Percentiles rank a stretch among this genome's conserved stretches.
These are phyloP conservation scores for Penicillium digitatum DNA, from an alignment of 2,329 filamentous ascomycete genomes.

Conservation along the genomic window DNA sequence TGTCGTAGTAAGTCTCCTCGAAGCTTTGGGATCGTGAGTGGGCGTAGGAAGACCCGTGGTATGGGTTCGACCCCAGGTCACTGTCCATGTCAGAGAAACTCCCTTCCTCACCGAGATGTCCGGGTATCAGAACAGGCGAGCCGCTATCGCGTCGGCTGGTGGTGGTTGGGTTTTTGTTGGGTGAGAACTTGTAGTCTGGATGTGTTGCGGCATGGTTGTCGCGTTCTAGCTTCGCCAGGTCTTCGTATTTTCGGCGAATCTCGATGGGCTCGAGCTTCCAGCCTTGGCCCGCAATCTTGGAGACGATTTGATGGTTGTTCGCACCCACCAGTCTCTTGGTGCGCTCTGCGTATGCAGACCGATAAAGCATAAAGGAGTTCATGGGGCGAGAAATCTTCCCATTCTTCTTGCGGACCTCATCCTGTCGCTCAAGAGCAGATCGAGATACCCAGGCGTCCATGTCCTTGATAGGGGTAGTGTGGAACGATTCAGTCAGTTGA, in stretches of 20 bases:
- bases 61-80: conserved; percentile 10
- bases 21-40: conserved; percentile 26
- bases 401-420: conserved; percentile 63
- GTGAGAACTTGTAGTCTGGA: conserved; percentile 90
- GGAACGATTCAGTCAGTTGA: conserved; percentile 33
- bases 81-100: conserved; percentile 38
- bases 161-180: conserved; percentile 62
- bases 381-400: conserved; percentile 86
- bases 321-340: conserved; percentile 76
- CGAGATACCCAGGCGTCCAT: conserved; percentile 78
- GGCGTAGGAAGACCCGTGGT: conserved; percentile 14
- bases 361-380: conserved; percentile 98
- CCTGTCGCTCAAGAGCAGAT: conserved; percentile 59
- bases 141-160: conserved; percentile 20
- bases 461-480: conserved; percentile 63
- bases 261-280: conserved; percentile 78
- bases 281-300: conserved; percentile 76
- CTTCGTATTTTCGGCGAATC: conserved; percentile 70
- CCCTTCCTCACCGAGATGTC: conserved; percentile 4
- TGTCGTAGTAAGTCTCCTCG: conserved; percentile 26
- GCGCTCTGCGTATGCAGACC: conserved; percentile 83
- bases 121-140: neutral
- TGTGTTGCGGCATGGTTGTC: conserved; percentile 80
- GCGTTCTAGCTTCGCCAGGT: conserved; percentile 74
- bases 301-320: conserved; percentile 93